A percentile compares a stretch with the other conserved stretches of the same genome.
Evolutionary conservation across 129 eudicot genomes (phyloP).

Genomic region (sunflower (Helianthus annuus)): HanXRQr2.0-SUNRISE NC_035444.2:82098965-82099464

Average conservation of each 20-base stretch:
- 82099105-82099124: slow-evolving; percentile 68
- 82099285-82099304: neutral
- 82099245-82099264: slow-evolving; percentile 3
- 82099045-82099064: slow-evolving; percentile 64
- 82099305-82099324: slow-evolving; percentile 10
- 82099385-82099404: no score
- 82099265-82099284: slow-evolving; percentile 10
- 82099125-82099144: slow-evolving; percentile 62
- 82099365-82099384: no score
- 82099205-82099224: slow-evolving; percentile 10
- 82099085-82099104: slow-evolving; percentile 61
- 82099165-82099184: slow-evolving; percentile 8
- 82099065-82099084: slow-evolving; percentile 44
- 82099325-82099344: slow-evolving; percentile 8
- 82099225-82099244: neutral
- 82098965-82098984: slow-evolving; percentile 72
- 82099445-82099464: no score
- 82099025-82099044: slow-evolving; percentile 67
- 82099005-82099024: slow-evolving; percentile 45
- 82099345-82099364: neutral
- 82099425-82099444: no score
- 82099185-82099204: neutral
- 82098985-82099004: slow-evolving; percentile 55
- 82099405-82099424: no score
- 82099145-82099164: slow-evolving; percentile 49